phyloP scores from a whole-genome alignment of 441 rosid species.

The Erysimum cheiri region DNA sequence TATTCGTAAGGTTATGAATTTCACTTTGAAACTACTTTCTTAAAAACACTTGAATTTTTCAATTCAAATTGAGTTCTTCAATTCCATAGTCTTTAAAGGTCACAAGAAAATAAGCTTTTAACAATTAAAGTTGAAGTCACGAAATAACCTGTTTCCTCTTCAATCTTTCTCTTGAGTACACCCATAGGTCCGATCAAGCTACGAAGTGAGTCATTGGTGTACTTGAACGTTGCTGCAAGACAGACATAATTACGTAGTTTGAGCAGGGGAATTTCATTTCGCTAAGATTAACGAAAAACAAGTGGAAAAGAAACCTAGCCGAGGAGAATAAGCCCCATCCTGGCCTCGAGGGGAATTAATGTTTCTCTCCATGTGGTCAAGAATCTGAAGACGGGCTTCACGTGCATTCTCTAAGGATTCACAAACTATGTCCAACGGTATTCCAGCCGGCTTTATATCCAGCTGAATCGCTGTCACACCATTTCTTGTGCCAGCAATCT shows the following conservation, averaged over 20 bases:
- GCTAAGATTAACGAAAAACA: constrained; percentile 26
- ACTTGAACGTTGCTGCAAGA: constrained; percentile 75
- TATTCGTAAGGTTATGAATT: constrained; percentile 11
- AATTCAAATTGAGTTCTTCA: constrained; percentile 13
- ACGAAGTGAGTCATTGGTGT: constrained; percentile 85
- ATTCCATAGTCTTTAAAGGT: background rate
- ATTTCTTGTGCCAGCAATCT: constrained; percentile 89
- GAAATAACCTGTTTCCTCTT: constrained; percentile 87
- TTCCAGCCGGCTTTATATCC: constrained; percentile 99
- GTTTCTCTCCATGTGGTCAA: constrained; percentile 83
- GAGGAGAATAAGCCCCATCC: constrained; percentile 66
- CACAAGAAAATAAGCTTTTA: constrained; percentile 12
- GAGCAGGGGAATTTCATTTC: background rate
- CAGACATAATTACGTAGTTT: constrained; percentile 32
- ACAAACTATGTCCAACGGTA: constrained; percentile 90
- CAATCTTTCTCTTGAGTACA: constrained; percentile 78
- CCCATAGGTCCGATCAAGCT: constrained; percentile 90
- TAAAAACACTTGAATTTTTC: constrained; percentile 10
- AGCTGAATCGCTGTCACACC: constrained; percentile 94
- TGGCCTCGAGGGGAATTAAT: constrained; percentile 74
- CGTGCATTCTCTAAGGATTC: constrained; percentile 85
- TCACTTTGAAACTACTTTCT: background rate
- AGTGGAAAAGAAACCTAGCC: constrained; percentile 63
- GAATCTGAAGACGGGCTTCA: constrained; percentile 92
- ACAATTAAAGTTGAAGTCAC: background rate